Evolutionary conservation across 768 basidiomycete genomes (phyloP).

Genomic region (Tricholoma flavovirens): DNA sequence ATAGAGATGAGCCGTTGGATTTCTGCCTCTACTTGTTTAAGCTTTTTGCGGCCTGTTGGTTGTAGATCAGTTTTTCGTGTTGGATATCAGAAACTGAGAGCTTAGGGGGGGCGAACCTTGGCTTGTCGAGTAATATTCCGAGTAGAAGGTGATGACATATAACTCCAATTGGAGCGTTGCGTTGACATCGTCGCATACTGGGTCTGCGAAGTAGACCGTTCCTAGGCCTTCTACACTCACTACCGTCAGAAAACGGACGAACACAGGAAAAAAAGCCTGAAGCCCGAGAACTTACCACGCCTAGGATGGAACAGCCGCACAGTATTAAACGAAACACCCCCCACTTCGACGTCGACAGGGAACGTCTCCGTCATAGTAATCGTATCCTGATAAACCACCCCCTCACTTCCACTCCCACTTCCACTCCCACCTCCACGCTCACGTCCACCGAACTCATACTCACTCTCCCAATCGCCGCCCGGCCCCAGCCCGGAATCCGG

Average conservation of each 20-base stretch:
- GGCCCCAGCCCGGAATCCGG: slow-evolving; percentile 25
- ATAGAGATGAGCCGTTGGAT: slow-evolving; percentile 54
- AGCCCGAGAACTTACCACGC: slow-evolving; percentile 39
- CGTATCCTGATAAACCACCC: background rate
- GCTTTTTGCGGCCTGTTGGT: slow-evolving; percentile 55
- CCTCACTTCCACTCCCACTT: background rate
- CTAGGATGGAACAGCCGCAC: slow-evolving; percentile 71
- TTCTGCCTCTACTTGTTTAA: slow-evolving; percentile 60
- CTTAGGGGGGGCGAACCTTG: slow-evolving; percentile 42
- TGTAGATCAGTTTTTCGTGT: background rate
- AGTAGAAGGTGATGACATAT: slow-evolving; percentile 57
- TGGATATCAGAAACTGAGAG: background rate
- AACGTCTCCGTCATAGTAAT: slow-evolving; percentile 57
- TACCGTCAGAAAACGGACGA: background rate
- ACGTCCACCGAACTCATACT: slow-evolving; percentile 19
- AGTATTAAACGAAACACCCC: slow-evolving; percentile 52
- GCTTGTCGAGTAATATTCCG: slow-evolving; percentile 59
- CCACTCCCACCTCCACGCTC: too few relatives aligned
- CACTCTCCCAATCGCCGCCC: slow-evolving; percentile 1
- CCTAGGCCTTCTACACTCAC: slow-evolving; percentile 50
- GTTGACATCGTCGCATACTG: slow-evolving; percentile 60
- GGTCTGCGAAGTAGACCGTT: slow-evolving; percentile 67
- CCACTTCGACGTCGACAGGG: slow-evolving; percentile 47
- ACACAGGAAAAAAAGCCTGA: background rate
- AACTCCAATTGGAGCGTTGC: slow-evolving; percentile 60